Evolutionary conservation across 1,284 basidiomycete genomes (phyloP).

Genomic region (Sanghuangporus sanghuang): DNA sequence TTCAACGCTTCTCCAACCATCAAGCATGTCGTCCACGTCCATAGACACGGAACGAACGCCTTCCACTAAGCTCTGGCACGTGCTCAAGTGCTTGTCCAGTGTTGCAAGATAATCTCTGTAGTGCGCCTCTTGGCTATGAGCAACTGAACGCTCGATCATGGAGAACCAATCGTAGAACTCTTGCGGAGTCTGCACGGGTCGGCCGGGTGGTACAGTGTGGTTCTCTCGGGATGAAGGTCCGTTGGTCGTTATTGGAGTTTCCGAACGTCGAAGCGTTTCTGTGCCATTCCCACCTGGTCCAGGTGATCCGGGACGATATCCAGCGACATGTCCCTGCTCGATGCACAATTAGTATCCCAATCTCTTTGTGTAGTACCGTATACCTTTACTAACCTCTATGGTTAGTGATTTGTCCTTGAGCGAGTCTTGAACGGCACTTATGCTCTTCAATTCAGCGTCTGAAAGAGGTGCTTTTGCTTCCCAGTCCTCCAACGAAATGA

Average conservation of each 20-base stretch:
- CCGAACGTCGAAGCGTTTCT: slow-evolving; percentile 34
- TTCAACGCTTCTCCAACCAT: slow-evolving; percentile 80
- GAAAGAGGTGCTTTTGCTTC: slow-evolving; percentile 73
- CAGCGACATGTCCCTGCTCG: slow-evolving; percentile 3
- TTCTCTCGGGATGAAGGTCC: slow-evolving; percentile 31
- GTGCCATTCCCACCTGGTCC: slow-evolving; percentile 28
- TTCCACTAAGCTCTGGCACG: slow-evolving; percentile 67
- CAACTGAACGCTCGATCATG: slow-evolving; percentile 79
- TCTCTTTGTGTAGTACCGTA: not conserved
- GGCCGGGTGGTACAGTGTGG: slow-evolving; percentile 58
- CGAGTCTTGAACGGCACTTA: slow-evolving; percentile 58
- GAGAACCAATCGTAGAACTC: slow-evolving; percentile 96
- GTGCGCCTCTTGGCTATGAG: slow-evolving; percentile 87
- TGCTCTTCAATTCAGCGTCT: slow-evolving; percentile 65
- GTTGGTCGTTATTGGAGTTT: slow-evolving; percentile 34
- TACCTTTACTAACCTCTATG: slow-evolving; percentile 51
- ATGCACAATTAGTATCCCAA: not conserved
- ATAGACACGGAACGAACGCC: slow-evolving; percentile 66
- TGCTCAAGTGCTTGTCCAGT: slow-evolving; percentile 67
- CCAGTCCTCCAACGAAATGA: slow-evolving; percentile 81
- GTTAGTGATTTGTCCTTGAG: slow-evolving; percentile 61
- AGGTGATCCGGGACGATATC: slow-evolving; percentile 15
- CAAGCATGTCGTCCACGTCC: slow-evolving; percentile 77
- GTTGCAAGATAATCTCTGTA: slow-evolving; percentile 79
- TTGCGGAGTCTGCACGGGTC: slow-evolving; percentile 80